phyloP scores from a whole-genome alignment of 2,329 filamentous ascomycete species.

The Hypocreales sp. region DNA sequence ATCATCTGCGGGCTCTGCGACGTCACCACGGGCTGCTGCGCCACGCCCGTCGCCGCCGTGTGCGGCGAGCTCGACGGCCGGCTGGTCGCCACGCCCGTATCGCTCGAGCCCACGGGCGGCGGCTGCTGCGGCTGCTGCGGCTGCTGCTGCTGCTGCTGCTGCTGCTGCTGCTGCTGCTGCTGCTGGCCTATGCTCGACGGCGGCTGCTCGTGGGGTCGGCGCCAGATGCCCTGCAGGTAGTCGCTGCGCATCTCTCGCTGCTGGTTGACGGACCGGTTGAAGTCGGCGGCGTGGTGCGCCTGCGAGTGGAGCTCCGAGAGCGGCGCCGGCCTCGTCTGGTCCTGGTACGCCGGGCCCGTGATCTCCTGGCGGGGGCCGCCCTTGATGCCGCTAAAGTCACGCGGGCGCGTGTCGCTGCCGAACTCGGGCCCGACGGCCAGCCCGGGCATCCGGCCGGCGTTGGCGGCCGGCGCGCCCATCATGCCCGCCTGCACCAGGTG shows the following conservation, averaged over 20 bases:
- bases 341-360: constrained; percentile 73
- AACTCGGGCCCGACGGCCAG: constrained; percentile 70
- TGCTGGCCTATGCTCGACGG: constrained; percentile 27
- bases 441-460: constrained; percentile 61
- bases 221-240: constrained; percentile 71
- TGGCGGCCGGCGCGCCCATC: constrained; percentile 46
- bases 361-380: constrained; percentile 82
- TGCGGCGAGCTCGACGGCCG: constrained; percentile 44
- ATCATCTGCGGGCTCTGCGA: constrained; percentile 52
- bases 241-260: constrained; percentile 66
- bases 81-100: constrained; percentile 29
- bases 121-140: too few species aligned
- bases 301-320: constrained; percentile 71
- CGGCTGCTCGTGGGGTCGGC: constrained; percentile 66
- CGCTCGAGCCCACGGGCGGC: constrained; percentile 27
- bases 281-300: constrained; percentile 78
- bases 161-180: too few species aligned
- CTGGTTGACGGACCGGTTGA: constrained; percentile 70
- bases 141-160: too few species aligned
- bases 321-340: constrained; percentile 63
- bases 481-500: constrained; percentile 60
- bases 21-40: constrained; percentile 40
- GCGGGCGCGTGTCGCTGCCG: constrained; percentile 58
- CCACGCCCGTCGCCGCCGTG: constrained; percentile 34
- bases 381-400: constrained; percentile 70